Evolutionary conservation across 108 stramenopile species (phyloP).

Genomic region (Skeletonema marinoi): DNA sequence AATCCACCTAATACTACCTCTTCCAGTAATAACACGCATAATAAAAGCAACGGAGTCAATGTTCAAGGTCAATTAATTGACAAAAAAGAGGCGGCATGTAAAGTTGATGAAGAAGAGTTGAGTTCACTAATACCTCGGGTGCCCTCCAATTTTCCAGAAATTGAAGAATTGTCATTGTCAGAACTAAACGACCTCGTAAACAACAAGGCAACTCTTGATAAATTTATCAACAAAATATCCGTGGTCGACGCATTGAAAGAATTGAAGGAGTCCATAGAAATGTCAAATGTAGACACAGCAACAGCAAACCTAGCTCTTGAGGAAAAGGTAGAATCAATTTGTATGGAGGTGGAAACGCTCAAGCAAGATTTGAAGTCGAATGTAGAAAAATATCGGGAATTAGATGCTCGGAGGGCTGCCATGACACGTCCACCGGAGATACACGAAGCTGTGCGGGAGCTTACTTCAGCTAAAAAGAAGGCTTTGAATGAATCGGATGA

Average conservation of each 20-base stretch:
- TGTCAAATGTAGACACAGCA: constrained; percentile 60
- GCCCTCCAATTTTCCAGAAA: constrained; percentile 60
- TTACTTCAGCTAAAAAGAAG: constrained; percentile 64
- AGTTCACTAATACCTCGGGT: constrained; percentile 52
- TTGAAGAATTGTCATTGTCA: constrained; percentile 53
- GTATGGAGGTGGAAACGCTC: constrained; percentile 39
- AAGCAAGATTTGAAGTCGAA: constrained; percentile 45
- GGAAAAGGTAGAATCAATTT: constrained; percentile 40
- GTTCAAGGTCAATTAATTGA: neutral
- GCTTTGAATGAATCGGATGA: constrained; percentile 68
- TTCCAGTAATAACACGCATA: neutral
- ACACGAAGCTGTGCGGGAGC: constrained; percentile 33
- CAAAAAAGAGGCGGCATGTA: neutral
- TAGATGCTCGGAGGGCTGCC: constrained; percentile 56
- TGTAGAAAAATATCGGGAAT: constrained; percentile 48
- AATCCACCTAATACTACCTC: neutral
- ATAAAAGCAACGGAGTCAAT: neutral
- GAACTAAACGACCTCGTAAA: constrained; percentile 56
- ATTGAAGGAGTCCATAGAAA: constrained; percentile 36
- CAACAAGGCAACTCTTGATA: constrained; percentile 54
- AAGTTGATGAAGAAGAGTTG: constrained; percentile 30
- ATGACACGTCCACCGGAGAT: constrained; percentile 58
- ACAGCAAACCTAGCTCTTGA: constrained; percentile 51
- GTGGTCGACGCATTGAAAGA: constrained; percentile 43
- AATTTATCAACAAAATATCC: constrained; percentile 47